phyloP scores from a whole-genome alignment of 2,329 filamentous ascomycete genomes.

The Whalleya microplaca region DNA sequence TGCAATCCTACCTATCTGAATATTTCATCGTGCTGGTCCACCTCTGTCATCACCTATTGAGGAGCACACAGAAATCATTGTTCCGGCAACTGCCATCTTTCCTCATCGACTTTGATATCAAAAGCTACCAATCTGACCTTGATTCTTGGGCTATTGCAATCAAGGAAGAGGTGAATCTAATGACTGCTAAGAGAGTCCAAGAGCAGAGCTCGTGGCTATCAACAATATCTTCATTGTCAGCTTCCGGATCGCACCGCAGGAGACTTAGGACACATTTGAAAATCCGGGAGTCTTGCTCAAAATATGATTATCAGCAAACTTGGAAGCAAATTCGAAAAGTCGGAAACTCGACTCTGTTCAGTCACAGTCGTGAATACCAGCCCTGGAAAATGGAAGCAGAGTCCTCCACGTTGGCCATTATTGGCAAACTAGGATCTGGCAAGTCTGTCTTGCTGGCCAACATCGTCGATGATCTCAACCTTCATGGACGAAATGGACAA shows the following conservation, averaged over 20 bases:
- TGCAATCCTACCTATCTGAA: conserved; percentile 43
- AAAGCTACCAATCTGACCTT: conserved; percentile 39
- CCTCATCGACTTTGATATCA: conserved; percentile 39
- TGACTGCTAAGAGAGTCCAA: conserved; percentile 6
- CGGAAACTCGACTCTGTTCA: conserved; percentile 40
- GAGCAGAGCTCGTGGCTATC: conserved; percentile 1
- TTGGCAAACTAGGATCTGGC: conserved; percentile 47
- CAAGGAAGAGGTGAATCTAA: conserved; percentile 32
- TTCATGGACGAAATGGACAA: conserved; percentile 36
- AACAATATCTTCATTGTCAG: background rate
- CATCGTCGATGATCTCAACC: conserved; percentile 43
- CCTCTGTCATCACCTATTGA: conserved; percentile 42
- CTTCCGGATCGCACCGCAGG: background rate
- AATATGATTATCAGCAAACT: conserved; percentile 42
- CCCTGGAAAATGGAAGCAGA: background rate
- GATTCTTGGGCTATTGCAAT: conserved; percentile 41
- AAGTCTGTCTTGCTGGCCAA: conserved; percentile 51
- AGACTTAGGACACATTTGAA: conserved; percentile 22
- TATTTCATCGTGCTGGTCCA: conserved; percentile 46
- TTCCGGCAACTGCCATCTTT: conserved; percentile 37
- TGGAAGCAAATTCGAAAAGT: conserved; percentile 48
- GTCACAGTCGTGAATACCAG: background rate
- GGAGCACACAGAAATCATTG: conserved; percentile 38
- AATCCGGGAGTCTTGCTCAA: conserved; percentile 45
- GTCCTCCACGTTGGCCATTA: conserved; percentile 38